Conservation (phyloP, 768 basidiomycete species). For the Udeniomyces megalosporus region DNA sequence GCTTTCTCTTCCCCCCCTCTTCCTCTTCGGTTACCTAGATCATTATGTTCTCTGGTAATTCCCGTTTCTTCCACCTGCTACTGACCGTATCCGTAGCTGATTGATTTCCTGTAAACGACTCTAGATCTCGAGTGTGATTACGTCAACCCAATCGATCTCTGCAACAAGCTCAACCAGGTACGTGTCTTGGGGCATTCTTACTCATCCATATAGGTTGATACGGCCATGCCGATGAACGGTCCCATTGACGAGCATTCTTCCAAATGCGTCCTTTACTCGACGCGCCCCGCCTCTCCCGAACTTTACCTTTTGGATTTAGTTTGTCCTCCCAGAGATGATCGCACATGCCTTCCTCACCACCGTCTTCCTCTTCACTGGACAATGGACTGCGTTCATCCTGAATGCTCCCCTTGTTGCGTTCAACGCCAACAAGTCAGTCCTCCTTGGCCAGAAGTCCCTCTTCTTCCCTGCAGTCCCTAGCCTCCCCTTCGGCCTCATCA, state of each 20-base stretch:
- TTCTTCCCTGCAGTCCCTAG: too few species aligned
- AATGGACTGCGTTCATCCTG: slow-evolving; percentile 83
- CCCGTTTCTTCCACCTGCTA: background rate
- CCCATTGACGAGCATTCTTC: too few species aligned
- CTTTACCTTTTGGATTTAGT: slow-evolving; percentile 38
- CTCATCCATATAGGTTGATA: too few species aligned
- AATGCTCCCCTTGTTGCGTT: slow-evolving; percentile 74
- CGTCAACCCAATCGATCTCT: slow-evolving; percentile 99
- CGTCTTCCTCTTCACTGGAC: slow-evolving; percentile 83
- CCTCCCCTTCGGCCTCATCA: too few species aligned
- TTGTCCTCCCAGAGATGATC: slow-evolving; percentile 89
- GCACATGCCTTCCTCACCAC: slow-evolving; percentile 81
- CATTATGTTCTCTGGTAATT: slow-evolving; percentile 83
- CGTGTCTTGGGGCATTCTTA: too few species aligned
- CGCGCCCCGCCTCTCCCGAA: background rate
- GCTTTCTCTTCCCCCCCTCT: background rate
- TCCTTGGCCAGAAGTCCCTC: background rate
- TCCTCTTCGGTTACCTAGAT: slow-evolving; percentile 41
- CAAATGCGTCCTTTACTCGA: background rate
- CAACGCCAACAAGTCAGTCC: slow-evolving; percentile 81
- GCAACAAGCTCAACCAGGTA: slow-evolving; percentile 98
- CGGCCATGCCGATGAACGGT: too few species aligned
- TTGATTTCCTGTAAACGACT: background rate
- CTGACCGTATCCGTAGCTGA: background rate
- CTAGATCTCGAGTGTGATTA: slow-evolving; percentile 39